Conservation (phyloP, 208 protist species). For the Acanthamoeba lenticulata region DNA sequence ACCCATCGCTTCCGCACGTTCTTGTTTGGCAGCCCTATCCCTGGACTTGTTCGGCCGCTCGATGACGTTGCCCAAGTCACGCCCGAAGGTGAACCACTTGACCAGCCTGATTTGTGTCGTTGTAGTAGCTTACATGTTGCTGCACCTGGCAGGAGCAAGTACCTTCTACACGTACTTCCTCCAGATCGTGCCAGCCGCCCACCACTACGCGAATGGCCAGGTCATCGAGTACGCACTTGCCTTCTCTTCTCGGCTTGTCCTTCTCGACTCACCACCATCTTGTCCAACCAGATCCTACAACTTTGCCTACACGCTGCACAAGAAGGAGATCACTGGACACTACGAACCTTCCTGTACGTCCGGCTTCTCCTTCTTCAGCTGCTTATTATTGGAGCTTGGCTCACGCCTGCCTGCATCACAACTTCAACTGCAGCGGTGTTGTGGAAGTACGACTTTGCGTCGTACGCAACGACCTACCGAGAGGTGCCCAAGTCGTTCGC, state of each 20-base stretch:
- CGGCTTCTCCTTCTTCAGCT: neutral
- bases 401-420: neutral
- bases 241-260: neutral
- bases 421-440: neutral
- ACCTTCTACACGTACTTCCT: neutral
- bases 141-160: neutral
- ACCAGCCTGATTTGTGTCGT: neutral
- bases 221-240: neutral
- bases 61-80: neutral
- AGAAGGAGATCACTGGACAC: neutral
- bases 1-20: neutral
- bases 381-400: neutral
- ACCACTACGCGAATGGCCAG: neutral
- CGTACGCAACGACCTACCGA: neutral
- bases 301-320: neutral
- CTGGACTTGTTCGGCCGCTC: neutral
- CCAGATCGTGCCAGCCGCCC: neutral
- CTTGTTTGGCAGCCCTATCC: neutral
- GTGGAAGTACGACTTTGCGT: conserved; percentile 53
- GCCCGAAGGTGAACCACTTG: neutral
- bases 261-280: too few relatives aligned
- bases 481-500: conserved; percentile 50
- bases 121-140: neutral
- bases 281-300: neutral
- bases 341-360: neutral